These are phyloP conservation scores for Jackrogersella minutella DNA, from an alignment of 495 filamentous ascomycete genomes.

Conservation along the genomic window DNA sequence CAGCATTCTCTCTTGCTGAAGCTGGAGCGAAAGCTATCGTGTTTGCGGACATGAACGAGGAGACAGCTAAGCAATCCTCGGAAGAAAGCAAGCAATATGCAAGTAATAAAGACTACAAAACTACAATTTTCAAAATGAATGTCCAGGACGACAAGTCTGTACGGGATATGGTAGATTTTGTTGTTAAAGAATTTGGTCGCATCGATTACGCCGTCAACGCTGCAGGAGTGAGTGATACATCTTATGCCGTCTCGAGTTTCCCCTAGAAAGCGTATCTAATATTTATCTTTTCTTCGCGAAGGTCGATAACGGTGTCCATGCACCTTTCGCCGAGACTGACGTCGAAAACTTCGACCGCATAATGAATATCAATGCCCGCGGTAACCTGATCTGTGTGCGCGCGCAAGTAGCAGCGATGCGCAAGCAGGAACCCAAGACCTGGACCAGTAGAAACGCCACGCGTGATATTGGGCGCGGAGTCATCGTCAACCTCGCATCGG, in stretches of 20 bases:
- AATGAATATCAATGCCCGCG: conserved; percentile 27
- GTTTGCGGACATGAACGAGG: conserved; percentile 39
- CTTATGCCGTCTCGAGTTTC: not conserved
- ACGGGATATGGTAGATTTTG: conserved; percentile 39
- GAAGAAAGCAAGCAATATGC: conserved; percentile 41
- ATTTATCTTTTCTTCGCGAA: not conserved
- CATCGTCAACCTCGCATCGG: conserved; percentile 1
- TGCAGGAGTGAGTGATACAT: conserved; percentile 33
- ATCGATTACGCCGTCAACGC: conserved; percentile 47
- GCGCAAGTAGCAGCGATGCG: conserved; percentile 17
- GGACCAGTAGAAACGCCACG: conserved; percentile 2
- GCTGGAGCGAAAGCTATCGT: conserved; percentile 37
- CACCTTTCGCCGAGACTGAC: not conserved
- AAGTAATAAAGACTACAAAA: conserved; percentile 32
- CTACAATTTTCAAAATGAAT: conserved; percentile 38
- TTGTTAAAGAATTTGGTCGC: conserved; percentile 37
- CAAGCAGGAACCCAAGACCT: conserved; percentile 24
- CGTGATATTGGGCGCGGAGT: conserved; percentile 1
- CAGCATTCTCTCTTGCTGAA: conserved; percentile 30
- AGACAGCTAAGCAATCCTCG: conserved; percentile 26
- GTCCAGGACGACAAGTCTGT: conserved; percentile 40
- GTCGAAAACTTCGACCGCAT: conserved; percentile 13
- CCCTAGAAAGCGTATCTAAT: not conserved
- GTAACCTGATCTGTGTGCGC: conserved; percentile 23
- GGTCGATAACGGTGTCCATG: conserved; percentile 9